phyloP scores from a whole-genome alignment of 768 basidiomycete genomes.

The Exidia glandulosa region DNA sequence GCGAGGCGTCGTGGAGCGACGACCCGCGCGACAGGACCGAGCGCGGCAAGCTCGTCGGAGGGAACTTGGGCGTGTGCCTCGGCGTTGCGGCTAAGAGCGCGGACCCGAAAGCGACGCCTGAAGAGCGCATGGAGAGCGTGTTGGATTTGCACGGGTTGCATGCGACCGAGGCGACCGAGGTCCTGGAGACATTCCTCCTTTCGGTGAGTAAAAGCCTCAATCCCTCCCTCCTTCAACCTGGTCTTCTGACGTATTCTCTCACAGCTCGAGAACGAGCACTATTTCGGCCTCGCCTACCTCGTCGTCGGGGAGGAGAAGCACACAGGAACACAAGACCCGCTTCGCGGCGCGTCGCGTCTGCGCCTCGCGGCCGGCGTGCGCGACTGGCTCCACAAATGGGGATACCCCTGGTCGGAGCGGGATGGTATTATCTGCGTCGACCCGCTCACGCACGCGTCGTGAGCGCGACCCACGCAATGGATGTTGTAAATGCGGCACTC shows the following conservation, averaged over 20 bases:
- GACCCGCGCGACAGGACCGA: constrained; percentile 69
- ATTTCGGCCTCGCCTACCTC: constrained; percentile 76
- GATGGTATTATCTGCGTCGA: constrained; percentile 89
- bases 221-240: constrained; percentile 3
- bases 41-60: constrained; percentile 67
- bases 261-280: constrained; percentile 80
- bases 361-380: constrained; percentile 80
- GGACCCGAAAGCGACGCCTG: constrained; percentile 49
- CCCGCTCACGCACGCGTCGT: constrained; percentile 70
- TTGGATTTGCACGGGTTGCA: constrained; percentile 92
- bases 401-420: constrained; percentile 90
- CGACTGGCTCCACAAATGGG: constrained; percentile 89
- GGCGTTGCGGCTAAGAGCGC: constrained; percentile 63
- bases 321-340: constrained; percentile 79
- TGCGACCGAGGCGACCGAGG: constrained; percentile 84
- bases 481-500: too few species aligned
- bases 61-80: constrained; percentile 73
- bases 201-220: constrained; percentile 47
- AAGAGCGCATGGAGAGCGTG: constrained; percentile 82
- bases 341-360: constrained; percentile 69
- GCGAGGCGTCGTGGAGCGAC: constrained; percentile 71
- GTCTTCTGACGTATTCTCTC: constrained; percentile 5
- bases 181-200: constrained; percentile 79
- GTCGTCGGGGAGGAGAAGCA: constrained; percentile 96
- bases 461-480: too few species aligned